Percentiles rank a stretch among this genome's conserved stretches.
Conservation (phyloP, 106 monocot genomes). For the Dendrobium chrysotoxum region DNA sequence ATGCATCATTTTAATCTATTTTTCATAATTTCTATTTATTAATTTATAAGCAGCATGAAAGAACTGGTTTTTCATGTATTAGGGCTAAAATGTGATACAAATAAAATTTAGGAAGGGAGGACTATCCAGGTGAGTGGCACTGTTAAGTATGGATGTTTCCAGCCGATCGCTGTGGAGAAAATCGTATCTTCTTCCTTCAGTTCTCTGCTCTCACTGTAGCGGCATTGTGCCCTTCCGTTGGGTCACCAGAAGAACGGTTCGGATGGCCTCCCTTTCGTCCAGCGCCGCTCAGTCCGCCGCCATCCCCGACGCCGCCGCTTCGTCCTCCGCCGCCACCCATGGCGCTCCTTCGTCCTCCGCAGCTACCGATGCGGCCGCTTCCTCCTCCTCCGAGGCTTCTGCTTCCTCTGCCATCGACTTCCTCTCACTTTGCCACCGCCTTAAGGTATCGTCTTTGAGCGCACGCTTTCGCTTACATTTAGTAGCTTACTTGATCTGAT, state of each 20-base stretch:
- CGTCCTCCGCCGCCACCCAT: neutral
- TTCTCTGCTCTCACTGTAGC: neutral
- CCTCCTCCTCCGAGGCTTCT: constrained; percentile 18
- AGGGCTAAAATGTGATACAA: too few relatives aligned
- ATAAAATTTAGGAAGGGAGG: too few relatives aligned
- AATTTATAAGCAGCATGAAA: too few relatives aligned
- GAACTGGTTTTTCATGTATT: too few relatives aligned
- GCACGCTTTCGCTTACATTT: neutral
- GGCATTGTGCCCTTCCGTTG: neutral
- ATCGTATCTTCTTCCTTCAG: neutral
- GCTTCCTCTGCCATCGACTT: neutral
- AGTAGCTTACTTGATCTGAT: neutral
- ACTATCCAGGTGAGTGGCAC: too few relatives aligned
- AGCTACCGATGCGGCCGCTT: neutral
- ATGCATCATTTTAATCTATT: too few relatives aligned
- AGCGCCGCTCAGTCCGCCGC: neutral
- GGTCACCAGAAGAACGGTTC: constrained; percentile 17
- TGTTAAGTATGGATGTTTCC: neutral
- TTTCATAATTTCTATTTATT: too few relatives aligned
- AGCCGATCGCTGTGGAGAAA: neutral
- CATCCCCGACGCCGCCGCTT: neutral
- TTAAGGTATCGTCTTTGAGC: neutral
- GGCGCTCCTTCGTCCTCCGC: constrained; percentile 6
- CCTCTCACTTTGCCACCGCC: constrained; percentile 10
- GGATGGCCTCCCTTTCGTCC: constrained; percentile 14